Conservation (phyloP, 768 basidiomycete species). For the Lactarius sp. region DNA sequence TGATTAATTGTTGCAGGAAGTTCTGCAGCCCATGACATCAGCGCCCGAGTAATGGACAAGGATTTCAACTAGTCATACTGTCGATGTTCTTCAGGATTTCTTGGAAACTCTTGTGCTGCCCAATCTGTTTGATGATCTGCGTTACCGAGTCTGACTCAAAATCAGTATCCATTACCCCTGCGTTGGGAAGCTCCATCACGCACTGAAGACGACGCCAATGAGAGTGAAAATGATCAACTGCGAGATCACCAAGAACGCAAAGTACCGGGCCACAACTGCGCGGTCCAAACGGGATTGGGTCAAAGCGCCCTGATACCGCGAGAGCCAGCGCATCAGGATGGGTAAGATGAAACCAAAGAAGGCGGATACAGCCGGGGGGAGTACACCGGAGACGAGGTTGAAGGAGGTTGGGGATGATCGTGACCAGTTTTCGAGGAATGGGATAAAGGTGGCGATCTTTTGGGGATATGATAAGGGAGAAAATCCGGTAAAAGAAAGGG, state of each 20-base stretch:
- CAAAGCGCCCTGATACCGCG: constrained; percentile 60
- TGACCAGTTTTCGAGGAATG: constrained; percentile 72
- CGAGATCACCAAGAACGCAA: constrained; percentile 87
- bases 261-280: constrained; percentile 89
- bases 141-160: constrained; percentile 32
- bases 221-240: constrained; percentile 93
- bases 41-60: neutral
- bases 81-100: constrained; percentile 44
- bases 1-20: constrained; percentile 70
- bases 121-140: constrained; percentile 46
- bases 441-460: constrained; percentile 61
- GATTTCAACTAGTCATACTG: constrained; percentile 31
- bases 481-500: neutral
- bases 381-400: constrained; percentile 83
- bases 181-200: constrained; percentile 29
- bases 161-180: constrained; percentile 6
- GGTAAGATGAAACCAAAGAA: constrained; percentile 90
- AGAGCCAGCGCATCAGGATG: constrained; percentile 82
- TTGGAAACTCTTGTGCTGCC: constrained; percentile 41
- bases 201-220: constrained; percentile 84
- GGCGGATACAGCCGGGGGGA: constrained; percentile 85
- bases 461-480: constrained; percentile 20
- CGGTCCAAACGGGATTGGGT: constrained; percentile 83
- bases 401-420: constrained; percentile 60
- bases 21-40: constrained; percentile 37